Evolutionary conservation across 306 rosid species (phyloP).

Genomic region (Cyclanthera cordifolia): DNA sequence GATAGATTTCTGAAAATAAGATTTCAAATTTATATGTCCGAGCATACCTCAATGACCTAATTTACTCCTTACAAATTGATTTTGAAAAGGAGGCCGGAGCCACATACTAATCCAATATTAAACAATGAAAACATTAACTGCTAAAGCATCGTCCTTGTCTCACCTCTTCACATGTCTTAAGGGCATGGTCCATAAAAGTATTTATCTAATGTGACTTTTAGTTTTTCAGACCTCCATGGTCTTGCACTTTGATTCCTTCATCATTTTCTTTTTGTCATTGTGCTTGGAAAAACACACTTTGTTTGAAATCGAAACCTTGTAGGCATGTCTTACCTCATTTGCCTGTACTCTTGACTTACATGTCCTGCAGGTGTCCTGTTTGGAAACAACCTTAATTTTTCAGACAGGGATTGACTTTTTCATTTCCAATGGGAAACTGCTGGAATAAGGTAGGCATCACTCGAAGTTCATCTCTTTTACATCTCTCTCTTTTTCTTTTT

Average conservation of each 20-base stretch:
- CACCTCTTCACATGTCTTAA: background rate
- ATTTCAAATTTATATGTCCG: no score
- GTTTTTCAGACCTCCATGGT: background rate
- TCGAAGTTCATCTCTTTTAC: background rate
- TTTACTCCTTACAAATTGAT: no score
- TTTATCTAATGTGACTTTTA: background rate
- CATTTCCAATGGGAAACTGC: slow-evolving; percentile 52
- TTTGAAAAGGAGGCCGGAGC: no score
- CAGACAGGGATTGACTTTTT: slow-evolving; percentile 12
- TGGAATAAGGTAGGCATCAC: slow-evolving; percentile 39
- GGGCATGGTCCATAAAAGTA: background rate
- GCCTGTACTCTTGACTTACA: background rate
- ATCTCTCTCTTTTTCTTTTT: background rate
- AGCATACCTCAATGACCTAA: no score
- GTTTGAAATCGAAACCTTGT: background rate
- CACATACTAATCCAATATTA: no score
- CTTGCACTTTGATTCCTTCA: background rate
- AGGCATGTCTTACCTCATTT: background rate
- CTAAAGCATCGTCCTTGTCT: background rate
- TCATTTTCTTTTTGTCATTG: background rate
- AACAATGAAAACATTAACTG: background rate
- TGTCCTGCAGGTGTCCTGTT: slow-evolving; percentile 8
- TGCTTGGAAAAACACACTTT: background rate
- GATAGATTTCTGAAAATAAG: no score
- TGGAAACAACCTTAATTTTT: slow-evolving; percentile 11